Conservation (phyloP, 2,329 filamentous ascomycete genomes). For the Septoria linicola region DNA sequence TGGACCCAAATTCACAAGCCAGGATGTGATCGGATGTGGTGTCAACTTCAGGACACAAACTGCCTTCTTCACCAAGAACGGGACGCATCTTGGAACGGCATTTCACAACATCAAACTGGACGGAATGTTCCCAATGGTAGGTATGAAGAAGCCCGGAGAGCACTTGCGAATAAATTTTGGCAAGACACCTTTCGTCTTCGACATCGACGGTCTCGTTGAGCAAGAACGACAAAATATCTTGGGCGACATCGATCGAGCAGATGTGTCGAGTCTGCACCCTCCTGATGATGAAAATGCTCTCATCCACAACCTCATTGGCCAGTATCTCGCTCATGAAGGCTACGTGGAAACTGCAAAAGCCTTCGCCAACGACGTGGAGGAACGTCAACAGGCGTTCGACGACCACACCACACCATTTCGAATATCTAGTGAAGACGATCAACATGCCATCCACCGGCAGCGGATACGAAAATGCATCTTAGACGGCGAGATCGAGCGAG, state of each 20-base stretch:
- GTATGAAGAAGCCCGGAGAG: conserved; percentile 64
- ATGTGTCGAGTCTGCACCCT: conserved; percentile 61
- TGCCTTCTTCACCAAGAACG: conserved; percentile 67
- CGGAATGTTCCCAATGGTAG: conserved; percentile 65
- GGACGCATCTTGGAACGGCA: conserved; percentile 59
- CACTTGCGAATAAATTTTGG: conserved; percentile 63
- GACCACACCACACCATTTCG: conserved; percentile 37
- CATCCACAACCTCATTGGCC: conserved; percentile 77
- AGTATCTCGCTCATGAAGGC: conserved; percentile 91
- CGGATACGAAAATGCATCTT: conserved; percentile 81
- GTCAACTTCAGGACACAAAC: conserved; percentile 62
- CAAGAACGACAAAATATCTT: conserved; percentile 61
- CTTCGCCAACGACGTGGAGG: conserved; percentile 70
- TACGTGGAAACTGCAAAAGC: conserved; percentile 90
- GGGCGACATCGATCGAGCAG: conserved; percentile 59
- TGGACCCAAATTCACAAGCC: conserved; percentile 58
- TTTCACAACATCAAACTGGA: conserved; percentile 63
- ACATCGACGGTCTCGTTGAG: conserved; percentile 83
- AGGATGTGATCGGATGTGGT: conserved; percentile 64
- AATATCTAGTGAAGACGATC: conserved; percentile 48
- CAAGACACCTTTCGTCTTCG: conserved; percentile 76
- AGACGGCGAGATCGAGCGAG: conserved; percentile 87
- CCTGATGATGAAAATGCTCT: conserved; percentile 71
- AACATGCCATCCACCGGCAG: conserved; percentile 82
- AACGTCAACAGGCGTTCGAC: conserved; percentile 66